Evolutionary conservation across 192 early-diverging fungal genomes (phyloP), one percentile per base, ranked within the genome.

Genomic region (Coemansia sp.): DNA sequence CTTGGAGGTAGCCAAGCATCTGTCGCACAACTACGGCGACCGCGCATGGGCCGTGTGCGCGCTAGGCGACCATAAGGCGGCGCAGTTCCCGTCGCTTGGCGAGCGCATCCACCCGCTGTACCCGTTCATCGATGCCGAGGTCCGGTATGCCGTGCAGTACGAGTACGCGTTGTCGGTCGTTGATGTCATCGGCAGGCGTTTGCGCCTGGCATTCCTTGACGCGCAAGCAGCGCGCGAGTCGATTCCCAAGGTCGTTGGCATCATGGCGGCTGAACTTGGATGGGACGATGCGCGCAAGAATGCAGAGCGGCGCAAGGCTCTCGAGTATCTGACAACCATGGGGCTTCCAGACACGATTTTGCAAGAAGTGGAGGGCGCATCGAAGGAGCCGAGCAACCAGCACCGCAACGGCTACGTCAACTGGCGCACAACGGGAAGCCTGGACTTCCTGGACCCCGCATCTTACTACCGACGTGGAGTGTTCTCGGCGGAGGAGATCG

Each of bases 161-260:
- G 96, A 98, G 79, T 96, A 94, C 75, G 96, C 96, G 13, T 87
- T 89, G 69, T 96, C 94, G 23, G 91, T 86, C 9, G 95, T 96
- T 42, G 96, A 98, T 84, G 94, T 98, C 8, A 81, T 98, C 63
- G 95, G 88, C 9, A 90, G 96, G 35, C 92, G 96, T 52, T 88
- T 88, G 48, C 89, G 96, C 9, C 83, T 98, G 34, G 92, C 94
- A 3, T 97, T 97, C 87, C 86, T 98, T 45, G 93, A 97, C 75
- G 92, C 93, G 20, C 91, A 92, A 70, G 95, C 95, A 11, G 90
- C 94, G 29, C 83, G 89, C 59, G 93, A 96, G 59, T 83, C 91
- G 4, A 80, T 98, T 19, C 95, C 95, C 9, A 81, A 83, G 36
- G 89, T 98, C 10, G 86, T 96, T 43, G 91, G 92, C 60, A 95